Evolutionary conservation across 805 yeast species (phyloP), one percentile per base, ranked within the genome.

Genomic region (Metschnikowia aberdeeniae): DNA sequence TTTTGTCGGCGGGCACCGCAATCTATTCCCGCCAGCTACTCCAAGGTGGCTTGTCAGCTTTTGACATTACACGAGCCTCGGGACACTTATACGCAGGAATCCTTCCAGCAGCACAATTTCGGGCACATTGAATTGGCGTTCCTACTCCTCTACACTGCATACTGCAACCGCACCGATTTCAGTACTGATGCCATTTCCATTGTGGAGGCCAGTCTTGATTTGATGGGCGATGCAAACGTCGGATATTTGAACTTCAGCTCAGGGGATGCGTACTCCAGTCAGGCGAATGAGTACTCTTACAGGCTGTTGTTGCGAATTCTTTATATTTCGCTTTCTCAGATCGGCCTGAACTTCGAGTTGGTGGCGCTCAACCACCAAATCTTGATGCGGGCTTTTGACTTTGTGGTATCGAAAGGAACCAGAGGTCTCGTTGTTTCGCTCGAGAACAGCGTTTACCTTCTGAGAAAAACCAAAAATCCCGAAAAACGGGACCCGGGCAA

Each of bases 121-220:
- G 86, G 77, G 42, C 75, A 95, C 40, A 68, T 82, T 33, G 90
- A 87, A 55, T 64, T 88, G 34, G 73, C 86, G 47, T 73, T 89
- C 65, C 73, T 80, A 60, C 67, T 75, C 19, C 62, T 66, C 35
- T 68, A 72, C 45, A 62, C 77, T 4, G 57, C 76, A 65, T 14
- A 60, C 57, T 14, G 43, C 43, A 10, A 66, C 61, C 20, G 63
- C 70, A 10, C 64, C 59, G n/a, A 56, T 61, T 20, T 59, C 74
- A 0, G 35, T 6, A n/a, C 29, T 8, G 30, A 39, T n/a, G 42
- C 42, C 12, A 66, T 75, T 38, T 66, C 73, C 5, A 63, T 80
- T 9, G 60, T 76, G 12, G 67, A 68, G 39, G 67, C 72, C 11
- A 51, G 76, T 35, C 61, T 78, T 35, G 68, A 72, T 46, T 57